Conservation (phyloP, 352 stramenopile species). For the Globisporangium lucens region DNA sequence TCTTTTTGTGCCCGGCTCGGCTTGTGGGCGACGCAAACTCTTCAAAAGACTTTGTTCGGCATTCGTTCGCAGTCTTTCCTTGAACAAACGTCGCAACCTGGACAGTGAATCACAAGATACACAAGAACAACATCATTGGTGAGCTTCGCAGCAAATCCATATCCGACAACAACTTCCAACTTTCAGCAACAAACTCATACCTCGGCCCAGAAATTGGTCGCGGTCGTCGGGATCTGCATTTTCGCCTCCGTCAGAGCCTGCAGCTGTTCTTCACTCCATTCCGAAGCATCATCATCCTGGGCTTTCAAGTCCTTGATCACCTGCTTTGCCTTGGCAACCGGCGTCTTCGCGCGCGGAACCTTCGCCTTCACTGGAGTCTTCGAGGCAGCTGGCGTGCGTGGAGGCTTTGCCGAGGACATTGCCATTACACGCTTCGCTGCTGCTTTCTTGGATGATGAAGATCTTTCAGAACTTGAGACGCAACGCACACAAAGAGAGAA, state of each 20-base stretch:
- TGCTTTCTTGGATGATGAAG: neutral
- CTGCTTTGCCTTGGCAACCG: constrained; percentile 22
- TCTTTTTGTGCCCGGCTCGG: constrained; percentile 30
- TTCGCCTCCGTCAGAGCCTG: constrained; percentile 54
- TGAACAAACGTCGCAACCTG: constrained; percentile 37
- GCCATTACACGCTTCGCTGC: neutral
- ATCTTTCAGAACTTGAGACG: neutral
- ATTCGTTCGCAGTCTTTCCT: constrained; percentile 60
- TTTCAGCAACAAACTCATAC: constrained; percentile 13
- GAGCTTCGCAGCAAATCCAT: neutral
- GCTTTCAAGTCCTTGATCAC: constrained; percentile 19
- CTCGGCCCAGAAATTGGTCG: constrained; percentile 62
- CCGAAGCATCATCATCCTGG: constrained; percentile 18
- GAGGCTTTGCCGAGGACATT: constrained; percentile 10
- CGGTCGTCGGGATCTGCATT: constrained; percentile 56
- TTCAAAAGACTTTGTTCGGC: constrained; percentile 58
- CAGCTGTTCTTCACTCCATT: constrained; percentile 52
- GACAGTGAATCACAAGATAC: neutral
- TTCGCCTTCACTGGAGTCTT: constrained; percentile 9
- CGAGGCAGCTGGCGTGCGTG: constrained; percentile 1
- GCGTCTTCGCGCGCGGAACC: constrained; percentile 13
- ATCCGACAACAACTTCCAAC: neutral
- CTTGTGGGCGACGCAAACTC: constrained; percentile 42
- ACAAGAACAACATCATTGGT: neutral
- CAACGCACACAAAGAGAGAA: neutral